A percentile compares a stretch with the other conserved stretches of the same genome.
phyloP scores from a whole-genome alignment of 306 rosid genomes.

The Rosa rugosa region DNA sequence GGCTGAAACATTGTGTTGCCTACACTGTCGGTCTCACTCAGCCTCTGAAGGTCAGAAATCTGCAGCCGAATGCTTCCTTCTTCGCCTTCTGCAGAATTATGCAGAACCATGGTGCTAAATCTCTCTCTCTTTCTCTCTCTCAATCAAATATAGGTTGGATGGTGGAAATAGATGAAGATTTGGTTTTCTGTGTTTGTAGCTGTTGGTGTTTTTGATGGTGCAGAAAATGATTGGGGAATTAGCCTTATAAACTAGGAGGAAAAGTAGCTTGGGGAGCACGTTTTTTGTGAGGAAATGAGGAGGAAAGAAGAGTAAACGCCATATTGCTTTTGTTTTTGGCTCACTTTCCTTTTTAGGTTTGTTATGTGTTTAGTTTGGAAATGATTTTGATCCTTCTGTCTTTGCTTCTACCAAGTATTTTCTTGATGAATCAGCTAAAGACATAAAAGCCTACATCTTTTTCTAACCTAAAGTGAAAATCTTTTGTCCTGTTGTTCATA shows the following conservation, averaged over 20 bases:
- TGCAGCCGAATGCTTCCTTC: slow-evolving; percentile 48
- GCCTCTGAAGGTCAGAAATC: slow-evolving; percentile 41
- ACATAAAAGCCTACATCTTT: background rate
- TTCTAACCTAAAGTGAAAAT: slow-evolving; percentile 5
- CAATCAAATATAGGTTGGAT: background rate
- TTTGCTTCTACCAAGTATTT: background rate
- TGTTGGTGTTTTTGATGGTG: background rate
- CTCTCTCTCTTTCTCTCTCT: background rate
- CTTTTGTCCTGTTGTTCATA: background rate
- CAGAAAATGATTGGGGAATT: background rate
- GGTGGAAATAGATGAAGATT: background rate
- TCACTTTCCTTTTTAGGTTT: slow-evolving; percentile 27
- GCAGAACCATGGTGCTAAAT: slow-evolving; percentile 40
- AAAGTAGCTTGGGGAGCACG: slow-evolving; percentile 55
- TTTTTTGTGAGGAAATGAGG: slow-evolving; percentile 30
- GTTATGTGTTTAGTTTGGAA: slow-evolving; percentile 26
- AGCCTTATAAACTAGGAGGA: slow-evolving; percentile 18
- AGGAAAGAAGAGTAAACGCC: slow-evolving; percentile 43
- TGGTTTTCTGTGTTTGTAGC: background rate
- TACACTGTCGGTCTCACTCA: slow-evolving; percentile 45
- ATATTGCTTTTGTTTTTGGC: slow-evolving; percentile 36
- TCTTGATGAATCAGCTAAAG: background rate
- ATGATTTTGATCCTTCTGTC: background rate
- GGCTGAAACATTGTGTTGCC: slow-evolving; percentile 60
- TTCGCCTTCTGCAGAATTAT: slow-evolving; percentile 36